phyloP scores from a whole-genome alignment of 202 grass and related monocot genomes.

The Hordeum pubiflorum region DNA sequence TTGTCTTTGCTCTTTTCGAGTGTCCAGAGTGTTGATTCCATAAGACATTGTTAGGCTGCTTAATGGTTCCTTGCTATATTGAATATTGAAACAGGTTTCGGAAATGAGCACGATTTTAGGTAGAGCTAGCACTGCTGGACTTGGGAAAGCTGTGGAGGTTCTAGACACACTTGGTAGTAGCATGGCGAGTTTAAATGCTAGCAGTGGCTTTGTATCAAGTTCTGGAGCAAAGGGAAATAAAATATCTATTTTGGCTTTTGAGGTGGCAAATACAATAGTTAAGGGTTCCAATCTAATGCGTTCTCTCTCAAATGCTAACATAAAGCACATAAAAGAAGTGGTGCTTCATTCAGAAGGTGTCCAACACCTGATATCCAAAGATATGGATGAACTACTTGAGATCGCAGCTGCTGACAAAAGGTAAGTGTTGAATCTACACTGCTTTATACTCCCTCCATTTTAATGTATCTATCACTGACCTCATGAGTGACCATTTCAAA shows the following conservation, averaged over 20 bases:
- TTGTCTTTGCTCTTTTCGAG: neutral
- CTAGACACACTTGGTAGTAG: slow-evolving; percentile 97
- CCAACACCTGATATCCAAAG: slow-evolving; percentile 70
- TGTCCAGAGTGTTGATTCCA: neutral
- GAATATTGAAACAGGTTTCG: slow-evolving; percentile 66
- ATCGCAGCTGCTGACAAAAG: slow-evolving; percentile 84
- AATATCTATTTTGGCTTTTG: slow-evolving; percentile 91
- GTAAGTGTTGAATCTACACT: slow-evolving; percentile 33
- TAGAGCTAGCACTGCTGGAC: slow-evolving; percentile 64
- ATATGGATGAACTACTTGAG: slow-evolving; percentile 74
- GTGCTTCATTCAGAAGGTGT: slow-evolving; percentile 84
- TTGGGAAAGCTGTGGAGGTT: slow-evolving; percentile 90
- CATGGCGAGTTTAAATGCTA: slow-evolving; percentile 74
- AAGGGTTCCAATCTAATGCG: slow-evolving; percentile 90
- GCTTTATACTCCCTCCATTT: neutral
- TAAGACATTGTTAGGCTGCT: slow-evolving; percentile 12
- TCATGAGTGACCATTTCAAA: neutral
- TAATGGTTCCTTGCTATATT: slow-evolving; percentile 22
- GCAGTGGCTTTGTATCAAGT: slow-evolving; percentile 61
- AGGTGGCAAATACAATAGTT: slow-evolving; percentile 93
- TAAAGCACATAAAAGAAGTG: slow-evolving; percentile 85
- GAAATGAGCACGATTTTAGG: slow-evolving; percentile 86
- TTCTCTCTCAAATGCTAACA: slow-evolving; percentile 70
- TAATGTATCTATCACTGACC: neutral
- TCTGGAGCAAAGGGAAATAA: slow-evolving; percentile 53